phyloP scores from a whole-genome alignment of 768 basidiomycete species.

The Amanita rubescens region DNA sequence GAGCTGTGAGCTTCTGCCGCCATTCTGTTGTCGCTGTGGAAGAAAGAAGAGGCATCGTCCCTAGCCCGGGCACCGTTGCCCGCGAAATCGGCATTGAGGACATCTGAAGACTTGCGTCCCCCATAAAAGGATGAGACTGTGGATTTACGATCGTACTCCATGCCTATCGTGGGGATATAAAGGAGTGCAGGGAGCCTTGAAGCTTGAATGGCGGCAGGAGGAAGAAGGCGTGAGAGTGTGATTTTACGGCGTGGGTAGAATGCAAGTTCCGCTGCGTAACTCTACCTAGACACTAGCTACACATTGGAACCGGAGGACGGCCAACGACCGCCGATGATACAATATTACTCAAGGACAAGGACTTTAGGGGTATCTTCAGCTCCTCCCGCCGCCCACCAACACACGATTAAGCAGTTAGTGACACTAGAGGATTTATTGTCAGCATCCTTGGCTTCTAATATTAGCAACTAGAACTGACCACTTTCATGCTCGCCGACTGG shows the following conservation, averaged over 20 bases:
- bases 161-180: slow-evolving; percentile 17
- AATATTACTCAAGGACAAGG: not conserved
- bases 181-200: not conserved
- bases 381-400: not conserved
- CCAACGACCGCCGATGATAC: not conserved
- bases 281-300: not conserved
- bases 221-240: too few relatives aligned
- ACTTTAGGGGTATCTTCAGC: not conserved
- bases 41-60: slow-evolving; percentile 70
- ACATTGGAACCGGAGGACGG: not conserved
- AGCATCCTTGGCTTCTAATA: not conserved
- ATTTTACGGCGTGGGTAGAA: not conserved
- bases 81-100: slow-evolving; percentile 47
- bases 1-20: slow-evolving; percentile 39
- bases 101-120: slow-evolving; percentile 54
- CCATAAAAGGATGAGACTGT: slow-evolving; percentile 78
- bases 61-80: slow-evolving; percentile 33
- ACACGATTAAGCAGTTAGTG: not conserved
- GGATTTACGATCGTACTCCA: slow-evolving; percentile 78
- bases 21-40: slow-evolving; percentile 35
- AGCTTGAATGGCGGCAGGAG: not conserved
- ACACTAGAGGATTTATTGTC: not conserved
- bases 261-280: not conserved
- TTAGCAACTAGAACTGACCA: slow-evolving; percentile 7
- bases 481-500: slow-evolving; percentile 36